Conservation (phyloP, 768 basidiomycete species). For the Gymnopilus dilepis region DNA sequence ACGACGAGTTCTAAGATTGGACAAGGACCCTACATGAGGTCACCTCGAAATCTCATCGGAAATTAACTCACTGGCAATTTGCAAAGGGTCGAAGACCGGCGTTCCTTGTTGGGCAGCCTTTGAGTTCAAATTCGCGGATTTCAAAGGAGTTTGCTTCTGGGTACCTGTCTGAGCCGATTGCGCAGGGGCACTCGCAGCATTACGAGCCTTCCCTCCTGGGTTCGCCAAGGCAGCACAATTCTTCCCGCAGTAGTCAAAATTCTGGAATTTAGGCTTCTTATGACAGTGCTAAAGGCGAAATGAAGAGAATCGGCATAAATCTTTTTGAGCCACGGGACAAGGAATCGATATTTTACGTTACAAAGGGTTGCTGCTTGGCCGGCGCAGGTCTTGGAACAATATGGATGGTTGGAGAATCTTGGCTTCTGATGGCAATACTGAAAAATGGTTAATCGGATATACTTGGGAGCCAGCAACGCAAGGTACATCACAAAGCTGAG, state of each 20-base stretch:
- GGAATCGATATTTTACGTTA: constrained; percentile 39
- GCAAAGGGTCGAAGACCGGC: constrained; percentile 41
- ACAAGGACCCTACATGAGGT: constrained; percentile 3
- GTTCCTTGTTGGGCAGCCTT: constrained; percentile 24
- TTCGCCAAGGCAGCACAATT: constrained; percentile 60
- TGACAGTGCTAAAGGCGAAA: constrained; percentile 51
- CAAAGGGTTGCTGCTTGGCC: constrained; percentile 49
- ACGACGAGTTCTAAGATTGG: constrained; percentile 44
- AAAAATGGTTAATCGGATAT: constrained; percentile 13
- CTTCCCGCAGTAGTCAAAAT: constrained; percentile 68
- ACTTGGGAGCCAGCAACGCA: neutral
- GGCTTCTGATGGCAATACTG: constrained; percentile 59
- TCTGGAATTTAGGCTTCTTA: constrained; percentile 62
- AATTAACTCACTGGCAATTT: constrained; percentile 43
- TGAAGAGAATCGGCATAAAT: neutral
- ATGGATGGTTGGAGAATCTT: constrained; percentile 48
- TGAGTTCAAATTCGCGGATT: constrained; percentile 18
- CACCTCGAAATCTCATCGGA: neutral
- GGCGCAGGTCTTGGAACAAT: constrained; percentile 62
- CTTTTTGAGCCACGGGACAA: neutral
- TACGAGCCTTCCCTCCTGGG: constrained; percentile 28
- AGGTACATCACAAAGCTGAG: constrained; percentile 48
- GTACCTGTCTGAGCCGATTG: constrained; percentile 11
- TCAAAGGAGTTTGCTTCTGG: constrained; percentile 18
- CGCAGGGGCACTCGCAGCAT: constrained; percentile 14